These are phyloP conservation scores for Yarrowia deformans DNA, from an alignment of 805 yeast species.

Conservation along the genomic window DNA sequence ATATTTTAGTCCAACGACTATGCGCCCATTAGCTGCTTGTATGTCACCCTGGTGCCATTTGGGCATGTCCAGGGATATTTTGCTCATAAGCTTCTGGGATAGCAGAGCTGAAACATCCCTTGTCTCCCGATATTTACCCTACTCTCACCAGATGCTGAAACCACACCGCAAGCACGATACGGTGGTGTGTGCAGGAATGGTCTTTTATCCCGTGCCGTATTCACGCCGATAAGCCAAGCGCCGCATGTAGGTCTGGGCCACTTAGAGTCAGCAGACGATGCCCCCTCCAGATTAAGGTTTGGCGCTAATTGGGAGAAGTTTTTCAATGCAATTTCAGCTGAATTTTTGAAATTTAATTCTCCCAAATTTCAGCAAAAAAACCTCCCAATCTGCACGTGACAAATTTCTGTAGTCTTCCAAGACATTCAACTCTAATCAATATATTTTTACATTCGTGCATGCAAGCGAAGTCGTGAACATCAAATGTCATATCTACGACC, in stretches of 20 bases:
- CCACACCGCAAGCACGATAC: background rate
- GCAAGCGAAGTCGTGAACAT: conserved; percentile 11
- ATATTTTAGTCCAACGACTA: conserved; percentile 5
- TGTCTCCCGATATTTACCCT: background rate
- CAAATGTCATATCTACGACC: conserved; percentile 28
- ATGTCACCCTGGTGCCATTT: background rate
- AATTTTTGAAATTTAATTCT: background rate
- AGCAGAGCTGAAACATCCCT: background rate
- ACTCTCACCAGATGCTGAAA: background rate
- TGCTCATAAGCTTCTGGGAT: background rate
- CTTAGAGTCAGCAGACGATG: background rate
- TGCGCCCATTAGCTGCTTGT: background rate
- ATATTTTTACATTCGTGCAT: conserved; percentile 21
- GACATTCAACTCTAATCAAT: conserved; percentile 21
- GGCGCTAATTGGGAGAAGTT: background rate
- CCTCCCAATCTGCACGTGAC: conserved; percentile 9
- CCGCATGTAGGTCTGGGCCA: conserved; percentile 5
- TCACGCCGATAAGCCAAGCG: conserved; percentile 32
- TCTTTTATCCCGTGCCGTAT: conserved; percentile 21
- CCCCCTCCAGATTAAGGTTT: background rate
- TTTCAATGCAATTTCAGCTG: background rate
- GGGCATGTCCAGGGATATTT: background rate
- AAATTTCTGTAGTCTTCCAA: background rate
- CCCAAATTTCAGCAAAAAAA: background rate
- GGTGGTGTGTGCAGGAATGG: conserved; percentile 7